Percentiles rank a stretch among this genome's conserved stretches.
Evolutionary conservation across 257 asterid genomes (phyloP).

Genomic region (Solanum clarkiae): DNA sequence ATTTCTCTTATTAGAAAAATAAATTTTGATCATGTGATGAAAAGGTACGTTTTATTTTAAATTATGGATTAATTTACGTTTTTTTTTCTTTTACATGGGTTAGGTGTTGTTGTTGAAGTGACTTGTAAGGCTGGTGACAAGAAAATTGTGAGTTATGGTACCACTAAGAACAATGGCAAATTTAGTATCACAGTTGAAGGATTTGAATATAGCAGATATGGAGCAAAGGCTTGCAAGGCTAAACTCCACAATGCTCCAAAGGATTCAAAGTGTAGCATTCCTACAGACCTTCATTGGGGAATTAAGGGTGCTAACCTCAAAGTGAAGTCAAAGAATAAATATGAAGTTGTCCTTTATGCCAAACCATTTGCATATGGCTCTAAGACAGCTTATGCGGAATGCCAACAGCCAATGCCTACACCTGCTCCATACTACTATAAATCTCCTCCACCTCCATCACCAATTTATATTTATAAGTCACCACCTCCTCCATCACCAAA

Average conservation of each 20-base stretch:
- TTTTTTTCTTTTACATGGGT: background rate
- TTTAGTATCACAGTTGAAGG: slow-evolving; percentile 6
- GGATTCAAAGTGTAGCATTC: slow-evolving; percentile 11
- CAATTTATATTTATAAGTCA: slow-evolving; percentile 10
- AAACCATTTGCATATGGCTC: slow-evolving; percentile 17
- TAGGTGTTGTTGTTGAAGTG: slow-evolving; percentile 16
- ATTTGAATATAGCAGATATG: slow-evolving; percentile 14
- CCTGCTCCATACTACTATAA: slow-evolving; percentile 5
- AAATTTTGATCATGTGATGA: background rate
- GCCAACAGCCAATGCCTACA: slow-evolving; percentile 2
- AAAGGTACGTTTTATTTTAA: background rate
- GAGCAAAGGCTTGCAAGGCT: slow-evolving; percentile 19
- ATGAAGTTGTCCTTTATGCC: slow-evolving; percentile 18
- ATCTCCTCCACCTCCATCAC: slow-evolving; percentile 21
- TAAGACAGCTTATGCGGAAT: background rate
- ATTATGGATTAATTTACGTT: background rate
- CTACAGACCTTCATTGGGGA: slow-evolving; percentile 11
- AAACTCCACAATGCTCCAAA: slow-evolving; percentile 17
- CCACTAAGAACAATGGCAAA: slow-evolving; percentile 17
- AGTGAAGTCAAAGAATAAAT: slow-evolving; percentile 10
- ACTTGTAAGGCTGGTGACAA: slow-evolving; percentile 15
- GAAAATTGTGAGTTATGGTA: slow-evolving; percentile 8
- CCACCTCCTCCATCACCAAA: slow-evolving; percentile 35
- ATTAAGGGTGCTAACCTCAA: slow-evolving; percentile 12
- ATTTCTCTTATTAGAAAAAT: background rate